Evolutionary conservation across 2,329 filamentous ascomycete species (phyloP).

Genomic region (Cordyceps cicadae): DNA sequence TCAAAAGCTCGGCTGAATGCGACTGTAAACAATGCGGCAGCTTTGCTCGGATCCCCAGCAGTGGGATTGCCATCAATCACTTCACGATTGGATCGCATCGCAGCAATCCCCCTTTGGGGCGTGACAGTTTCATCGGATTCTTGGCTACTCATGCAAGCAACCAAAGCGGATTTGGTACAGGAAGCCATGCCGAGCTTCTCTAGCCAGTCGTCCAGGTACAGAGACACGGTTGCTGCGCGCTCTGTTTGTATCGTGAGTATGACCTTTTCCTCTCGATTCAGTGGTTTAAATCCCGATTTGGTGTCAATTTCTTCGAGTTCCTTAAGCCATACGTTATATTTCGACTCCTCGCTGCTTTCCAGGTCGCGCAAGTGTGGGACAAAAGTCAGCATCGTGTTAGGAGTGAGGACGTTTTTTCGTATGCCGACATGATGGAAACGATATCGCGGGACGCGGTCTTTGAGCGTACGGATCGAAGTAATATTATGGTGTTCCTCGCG

Average conservation of each 20-base stretch:
- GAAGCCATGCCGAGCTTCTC: slow-evolving; percentile 39
- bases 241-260: slow-evolving; percentile 42
- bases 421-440: slow-evolving; percentile 54
- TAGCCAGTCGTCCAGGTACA: slow-evolving; percentile 49
- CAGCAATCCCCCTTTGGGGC: slow-evolving; percentile 45
- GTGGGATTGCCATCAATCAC: slow-evolving; percentile 27
- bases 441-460: slow-evolving; percentile 47
- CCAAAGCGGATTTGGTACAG: slow-evolving; percentile 44
- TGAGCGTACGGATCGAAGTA: slow-evolving; percentile 40
- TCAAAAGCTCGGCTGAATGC: slow-evolving; percentile 50
- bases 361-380: slow-evolving; percentile 52
- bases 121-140: slow-evolving; percentile 41
- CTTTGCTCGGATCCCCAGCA: slow-evolving; percentile 31
- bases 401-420: slow-evolving; percentile 49
- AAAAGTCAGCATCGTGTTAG: slow-evolving; percentile 52
- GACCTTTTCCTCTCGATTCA: slow-evolving; percentile 44
- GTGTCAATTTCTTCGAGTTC: slow-evolving; percentile 50
- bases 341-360: slow-evolving; percentile 45
- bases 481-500: slow-evolving; percentile 34
- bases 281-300: slow-evolving; percentile 48
- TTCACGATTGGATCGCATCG: slow-evolving; percentile 40
- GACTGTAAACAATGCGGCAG: slow-evolving; percentile 44
- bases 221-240: slow-evolving; percentile 40
- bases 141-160: slow-evolving; percentile 44
- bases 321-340: slow-evolving; percentile 48